phyloP scores from a whole-genome alignment of 192 early-diverging fungal species.

The Coemansia sp. region DNA sequence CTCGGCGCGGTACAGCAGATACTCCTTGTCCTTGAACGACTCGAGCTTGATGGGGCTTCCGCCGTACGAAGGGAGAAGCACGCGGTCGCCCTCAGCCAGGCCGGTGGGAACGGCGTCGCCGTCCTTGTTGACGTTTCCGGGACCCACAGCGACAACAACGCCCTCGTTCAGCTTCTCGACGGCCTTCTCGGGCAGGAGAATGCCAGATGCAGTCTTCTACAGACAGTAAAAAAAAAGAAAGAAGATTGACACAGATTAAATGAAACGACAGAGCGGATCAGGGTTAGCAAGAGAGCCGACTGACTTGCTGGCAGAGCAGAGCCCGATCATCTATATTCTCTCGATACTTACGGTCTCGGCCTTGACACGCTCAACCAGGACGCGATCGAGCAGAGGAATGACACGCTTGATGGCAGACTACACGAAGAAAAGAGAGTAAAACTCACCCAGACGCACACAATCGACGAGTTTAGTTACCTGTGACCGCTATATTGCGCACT shows the following conservation, averaged over 20 bases:
- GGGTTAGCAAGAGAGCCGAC: not conserved
- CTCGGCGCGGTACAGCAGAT: constrained; percentile 84
- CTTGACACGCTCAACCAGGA: constrained; percentile 97
- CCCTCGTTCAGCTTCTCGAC: constrained; percentile 97
- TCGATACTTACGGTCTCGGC: constrained; percentile 63
- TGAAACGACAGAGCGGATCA: not conserved
- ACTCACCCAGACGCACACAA: not conserved
- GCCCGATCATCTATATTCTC: too few species aligned
- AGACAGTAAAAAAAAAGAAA: constrained; percentile 1
- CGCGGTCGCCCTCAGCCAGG: constrained; percentile 88
- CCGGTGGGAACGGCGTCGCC: constrained; percentile 77
- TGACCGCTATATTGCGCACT: too few species aligned
- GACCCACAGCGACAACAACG: constrained; percentile 89
- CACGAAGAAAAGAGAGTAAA: not conserved
- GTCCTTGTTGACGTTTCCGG: constrained; percentile 83
- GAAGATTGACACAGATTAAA: not conserved
- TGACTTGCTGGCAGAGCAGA: too few species aligned
- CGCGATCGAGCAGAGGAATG: constrained; percentile 96
- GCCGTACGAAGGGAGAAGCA: constrained; percentile 94
- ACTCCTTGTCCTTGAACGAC: constrained; percentile 71
- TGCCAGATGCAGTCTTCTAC: constrained; percentile 92
- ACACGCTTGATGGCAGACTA: constrained; percentile 66
- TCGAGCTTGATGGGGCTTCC: constrained; percentile 90
- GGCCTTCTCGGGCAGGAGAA: constrained; percentile 99
- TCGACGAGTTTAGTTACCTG: not conserved